A percentile compares a stretch with the other conserved stretches of the same genome.
Conservation (phyloP, 2,329 filamentous ascomycete species). For the Coniochaeta ligniaria region DNA sequence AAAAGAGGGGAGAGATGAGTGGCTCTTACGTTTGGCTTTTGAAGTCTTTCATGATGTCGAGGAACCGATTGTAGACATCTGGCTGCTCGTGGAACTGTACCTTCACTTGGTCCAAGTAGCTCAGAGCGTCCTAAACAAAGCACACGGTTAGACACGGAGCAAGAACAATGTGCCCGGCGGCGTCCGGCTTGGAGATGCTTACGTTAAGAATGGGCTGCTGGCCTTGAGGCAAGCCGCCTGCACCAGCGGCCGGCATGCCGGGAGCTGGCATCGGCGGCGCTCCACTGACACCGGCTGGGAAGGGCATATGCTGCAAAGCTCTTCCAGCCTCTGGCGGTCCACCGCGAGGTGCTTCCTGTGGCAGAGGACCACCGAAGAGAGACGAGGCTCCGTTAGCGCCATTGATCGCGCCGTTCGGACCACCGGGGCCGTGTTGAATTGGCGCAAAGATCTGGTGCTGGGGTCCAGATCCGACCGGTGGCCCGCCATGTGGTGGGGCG, state of each 20-base stretch:
- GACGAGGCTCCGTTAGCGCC: slow-evolving; percentile 53
- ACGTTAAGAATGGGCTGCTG: slow-evolving; percentile 80
- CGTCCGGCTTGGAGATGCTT: slow-evolving; percentile 21
- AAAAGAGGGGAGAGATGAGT: neutral
- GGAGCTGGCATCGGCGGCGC: slow-evolving; percentile 16
- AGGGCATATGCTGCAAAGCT: slow-evolving; percentile 57
- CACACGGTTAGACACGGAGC: slow-evolving; percentile 1
- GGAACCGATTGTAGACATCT: slow-evolving; percentile 92
- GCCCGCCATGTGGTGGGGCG: slow-evolving; percentile 42
- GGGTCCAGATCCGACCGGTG: slow-evolving; percentile 34
- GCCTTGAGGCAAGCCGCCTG: slow-evolving; percentile 61
- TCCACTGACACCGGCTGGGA: slow-evolving; percentile 34
- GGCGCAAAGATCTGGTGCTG: slow-evolving; percentile 53
- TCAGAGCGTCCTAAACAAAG: slow-evolving; percentile 59
- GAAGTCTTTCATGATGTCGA: slow-evolving; percentile 99
- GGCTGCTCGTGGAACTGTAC: slow-evolving; percentile 95
- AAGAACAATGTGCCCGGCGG: neutral
- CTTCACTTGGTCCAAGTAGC: slow-evolving; percentile 96
- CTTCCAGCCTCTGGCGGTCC: slow-evolving; percentile 48
- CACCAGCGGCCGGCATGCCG: slow-evolving; percentile 24
- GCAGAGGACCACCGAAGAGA: slow-evolving; percentile 64
- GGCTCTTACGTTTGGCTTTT: slow-evolving; percentile 83
- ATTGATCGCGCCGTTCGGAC: slow-evolving; percentile 45
- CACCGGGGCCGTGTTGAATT: slow-evolving; percentile 41
- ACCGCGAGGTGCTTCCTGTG: slow-evolving; percentile 41